A percentile compares a stretch with the other conserved stretches of the same genome.
Conservation (phyloP, 495 filamentous ascomycete species). For the Symbiotaphrina buchneri region DNA sequence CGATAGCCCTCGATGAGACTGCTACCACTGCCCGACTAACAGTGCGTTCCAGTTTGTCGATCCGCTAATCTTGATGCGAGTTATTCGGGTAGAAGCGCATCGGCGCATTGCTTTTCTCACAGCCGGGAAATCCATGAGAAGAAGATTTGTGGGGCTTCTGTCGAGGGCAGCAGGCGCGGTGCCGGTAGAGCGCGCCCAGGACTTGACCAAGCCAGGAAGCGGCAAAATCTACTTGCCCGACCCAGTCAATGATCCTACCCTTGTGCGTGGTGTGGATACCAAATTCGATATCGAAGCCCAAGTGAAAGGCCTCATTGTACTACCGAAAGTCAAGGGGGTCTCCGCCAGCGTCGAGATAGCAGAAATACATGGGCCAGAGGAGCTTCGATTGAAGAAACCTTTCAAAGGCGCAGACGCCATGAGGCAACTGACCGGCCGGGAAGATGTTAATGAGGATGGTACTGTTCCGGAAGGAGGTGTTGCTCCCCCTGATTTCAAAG, state of each 20-base stretch:
- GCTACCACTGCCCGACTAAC: not conserved
- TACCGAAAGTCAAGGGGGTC: slow-evolving; percentile 61
- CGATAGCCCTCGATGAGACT: slow-evolving; percentile 1
- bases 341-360: slow-evolving; percentile 60
- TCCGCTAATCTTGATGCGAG: slow-evolving; percentile 79
- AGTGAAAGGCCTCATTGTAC: slow-evolving; percentile 60
- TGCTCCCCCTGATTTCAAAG: slow-evolving; percentile 57
- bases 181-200: slow-evolving; percentile 74
- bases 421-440: slow-evolving; percentile 56
- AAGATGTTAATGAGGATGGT: slow-evolving; percentile 39
- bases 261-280: slow-evolving; percentile 68
- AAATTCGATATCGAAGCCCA: slow-evolving; percentile 59
- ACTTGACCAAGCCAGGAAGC: slow-evolving; percentile 54
- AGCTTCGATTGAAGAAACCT: slow-evolving; percentile 66
- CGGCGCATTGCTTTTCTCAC: slow-evolving; percentile 82
- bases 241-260: slow-evolving; percentile 59
- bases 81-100: slow-evolving; percentile 60
- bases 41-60: slow-evolving; percentile 54
- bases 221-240: slow-evolving; percentile 86
- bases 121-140: slow-evolving; percentile 77
- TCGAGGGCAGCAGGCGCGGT: slow-evolving; percentile 65
- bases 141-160: slow-evolving; percentile 66
- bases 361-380: slow-evolving; percentile 58
- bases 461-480: slow-evolving; percentile 26
- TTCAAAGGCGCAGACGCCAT: slow-evolving; percentile 51